Conservation (phyloP, 2,329 filamentous ascomycete genomes). For the Aspergillus udagawae region DNA sequence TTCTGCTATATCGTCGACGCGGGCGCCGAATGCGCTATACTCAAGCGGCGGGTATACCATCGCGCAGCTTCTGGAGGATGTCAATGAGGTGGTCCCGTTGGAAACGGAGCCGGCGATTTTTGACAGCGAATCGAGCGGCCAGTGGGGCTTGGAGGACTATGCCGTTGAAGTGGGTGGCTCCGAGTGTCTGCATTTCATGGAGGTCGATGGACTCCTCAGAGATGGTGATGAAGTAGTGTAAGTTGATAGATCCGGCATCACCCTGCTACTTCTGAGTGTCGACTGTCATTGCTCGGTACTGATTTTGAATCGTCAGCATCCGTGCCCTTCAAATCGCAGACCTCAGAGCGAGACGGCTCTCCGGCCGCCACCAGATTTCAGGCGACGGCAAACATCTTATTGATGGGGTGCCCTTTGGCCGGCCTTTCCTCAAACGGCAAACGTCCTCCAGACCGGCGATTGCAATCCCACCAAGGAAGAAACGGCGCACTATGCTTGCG, state of each 20-base stretch:
- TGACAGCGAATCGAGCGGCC: conserved; percentile 32
- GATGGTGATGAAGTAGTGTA: conserved; percentile 82
- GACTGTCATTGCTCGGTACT: background rate
- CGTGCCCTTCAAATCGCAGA: conserved; percentile 73
- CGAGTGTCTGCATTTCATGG: conserved; percentile 84
- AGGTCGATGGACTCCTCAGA: conserved; percentile 65
- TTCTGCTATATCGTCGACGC: conserved; percentile 31
- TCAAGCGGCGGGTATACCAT: conserved; percentile 61
- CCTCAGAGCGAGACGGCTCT: conserved; percentile 65
- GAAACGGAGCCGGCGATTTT: conserved; percentile 54
- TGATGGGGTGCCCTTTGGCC: conserved; percentile 81
- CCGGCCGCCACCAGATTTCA: conserved; percentile 78
- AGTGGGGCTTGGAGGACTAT: conserved; percentile 91
- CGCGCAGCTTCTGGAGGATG: conserved; percentile 68
- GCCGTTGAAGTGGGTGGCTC: conserved; percentile 76
- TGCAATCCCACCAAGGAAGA: conserved; percentile 70
- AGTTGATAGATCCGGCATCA: conserved; percentile 28
- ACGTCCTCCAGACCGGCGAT: conserved; percentile 62
- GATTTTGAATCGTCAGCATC: conserved; percentile 53
- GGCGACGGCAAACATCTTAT: conserved; percentile 73
- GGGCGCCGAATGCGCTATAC: conserved; percentile 32
- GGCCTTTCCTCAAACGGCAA: conserved; percentile 58
- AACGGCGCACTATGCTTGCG: conserved; percentile 44
- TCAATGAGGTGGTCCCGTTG: conserved; percentile 77
- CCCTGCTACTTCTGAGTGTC: background rate